Percentiles rank a stretch among this genome's conserved stretches.
phyloP scores from a whole-genome alignment of 1,284 basidiomycete genomes.

The Fomitopsis betulina region DNA sequence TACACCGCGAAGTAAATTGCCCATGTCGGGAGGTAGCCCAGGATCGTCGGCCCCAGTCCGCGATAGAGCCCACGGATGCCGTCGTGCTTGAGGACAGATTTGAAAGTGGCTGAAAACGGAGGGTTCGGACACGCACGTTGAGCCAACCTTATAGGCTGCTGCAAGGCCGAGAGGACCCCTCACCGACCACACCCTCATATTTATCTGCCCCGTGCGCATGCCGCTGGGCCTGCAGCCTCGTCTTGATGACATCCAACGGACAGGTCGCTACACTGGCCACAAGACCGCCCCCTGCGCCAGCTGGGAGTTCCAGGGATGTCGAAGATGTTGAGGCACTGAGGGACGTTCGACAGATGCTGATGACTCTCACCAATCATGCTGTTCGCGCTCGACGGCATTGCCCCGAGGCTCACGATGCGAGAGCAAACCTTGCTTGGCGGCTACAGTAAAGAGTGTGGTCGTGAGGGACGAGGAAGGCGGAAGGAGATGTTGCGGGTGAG shows the following conservation, averaged over 20 bases:
- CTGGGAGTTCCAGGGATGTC: conserved; percentile 30
- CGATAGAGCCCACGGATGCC: conserved; percentile 88
- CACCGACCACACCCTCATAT: conserved; percentile 76
- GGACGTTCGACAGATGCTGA: conserved; percentile 10
- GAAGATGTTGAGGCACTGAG: conserved; percentile 7
- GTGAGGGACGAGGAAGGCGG: neutral
- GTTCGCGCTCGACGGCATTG: conserved; percentile 66
- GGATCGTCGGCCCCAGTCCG: conserved; percentile 91
- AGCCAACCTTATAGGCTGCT: conserved; percentile 16
- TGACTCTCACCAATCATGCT: conserved; percentile 64
- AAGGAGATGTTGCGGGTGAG: too few relatives aligned
- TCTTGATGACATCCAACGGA: conserved; percentile 97
- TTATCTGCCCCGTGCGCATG: conserved; percentile 57
- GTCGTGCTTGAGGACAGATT: conserved; percentile 66
- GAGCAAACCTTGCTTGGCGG: conserved; percentile 33
- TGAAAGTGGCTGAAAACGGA: conserved; percentile 55
- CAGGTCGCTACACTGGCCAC: conserved; percentile 94
- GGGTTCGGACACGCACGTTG: conserved; percentile 19
- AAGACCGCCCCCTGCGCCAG: conserved; percentile 84
- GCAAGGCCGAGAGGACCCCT: conserved; percentile 28
- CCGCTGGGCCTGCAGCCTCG: conserved; percentile 90
- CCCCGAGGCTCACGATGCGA: conserved; percentile 52
- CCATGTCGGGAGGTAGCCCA: conserved; percentile 96
- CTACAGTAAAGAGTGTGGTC: neutral
- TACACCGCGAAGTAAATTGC: conserved; percentile 98